Evolutionary conservation across 768 basidiomycete genomes (phyloP).

Genomic region (Lepiota brunneoincarnata): DNA sequence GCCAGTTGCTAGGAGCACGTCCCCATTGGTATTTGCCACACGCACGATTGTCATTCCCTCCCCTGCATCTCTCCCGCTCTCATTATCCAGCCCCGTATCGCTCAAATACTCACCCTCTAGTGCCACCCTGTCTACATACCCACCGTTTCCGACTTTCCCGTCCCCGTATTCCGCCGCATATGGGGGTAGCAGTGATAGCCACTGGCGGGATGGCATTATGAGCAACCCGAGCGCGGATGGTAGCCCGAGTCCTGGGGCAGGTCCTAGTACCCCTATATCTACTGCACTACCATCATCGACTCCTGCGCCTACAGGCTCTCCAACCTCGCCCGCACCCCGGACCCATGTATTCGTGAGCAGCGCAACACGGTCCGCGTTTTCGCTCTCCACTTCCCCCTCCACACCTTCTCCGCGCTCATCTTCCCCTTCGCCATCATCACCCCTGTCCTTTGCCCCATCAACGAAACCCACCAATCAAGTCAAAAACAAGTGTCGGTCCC

Average conservation of each 20-base stretch:
- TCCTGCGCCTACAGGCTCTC: no score
- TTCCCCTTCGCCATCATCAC: no score
- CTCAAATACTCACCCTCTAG: background rate
- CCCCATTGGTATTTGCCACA: background rate
- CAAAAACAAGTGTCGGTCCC: slow-evolving; percentile 1
- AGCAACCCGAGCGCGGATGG: background rate
- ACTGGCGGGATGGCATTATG: no score
- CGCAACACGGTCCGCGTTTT: no score
- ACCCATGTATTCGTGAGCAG: no score
- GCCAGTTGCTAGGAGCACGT: background rate
- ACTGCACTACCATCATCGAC: no score
- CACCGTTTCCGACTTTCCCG: slow-evolving; percentile 26
- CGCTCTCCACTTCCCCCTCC: no score
- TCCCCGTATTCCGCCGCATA: slow-evolving; percentile 7
- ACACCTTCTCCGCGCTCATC: no score
- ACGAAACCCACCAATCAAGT: background rate
- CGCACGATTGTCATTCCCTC: background rate
- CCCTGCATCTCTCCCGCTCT: background rate
- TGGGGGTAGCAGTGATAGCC: background rate
- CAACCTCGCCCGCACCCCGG: no score
- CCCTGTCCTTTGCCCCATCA: background rate
- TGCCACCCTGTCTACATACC: slow-evolving; percentile 16
- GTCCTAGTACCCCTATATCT: background rate
- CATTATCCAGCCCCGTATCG: slow-evolving; percentile 1
- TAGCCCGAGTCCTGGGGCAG: background rate